Percentiles rank a stretch among this genome's conserved stretches.
phyloP scores from a whole-genome alignment of 1,284 basidiomycete species.

The Ustilago sp. region DNA sequence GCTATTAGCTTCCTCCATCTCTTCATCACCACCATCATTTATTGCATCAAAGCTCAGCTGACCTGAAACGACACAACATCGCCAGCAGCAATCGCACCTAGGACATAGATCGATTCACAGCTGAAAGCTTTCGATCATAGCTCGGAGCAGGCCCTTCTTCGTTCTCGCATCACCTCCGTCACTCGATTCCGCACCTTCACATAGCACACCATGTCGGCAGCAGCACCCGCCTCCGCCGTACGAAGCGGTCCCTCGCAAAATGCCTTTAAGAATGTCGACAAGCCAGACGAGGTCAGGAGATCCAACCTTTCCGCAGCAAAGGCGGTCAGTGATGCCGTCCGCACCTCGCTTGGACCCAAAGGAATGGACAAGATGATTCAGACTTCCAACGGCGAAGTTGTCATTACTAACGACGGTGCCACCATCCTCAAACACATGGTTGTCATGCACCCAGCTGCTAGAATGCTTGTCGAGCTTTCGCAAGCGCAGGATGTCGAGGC shows the following conservation, averaged over 20 bases:
- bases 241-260: constrained; percentile 41
- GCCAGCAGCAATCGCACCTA: neutral
- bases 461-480: constrained; percentile 96
- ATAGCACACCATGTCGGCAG: constrained; percentile 39
- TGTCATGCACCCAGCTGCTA: constrained; percentile 95
- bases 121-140: neutral
- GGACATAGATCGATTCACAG: neutral
- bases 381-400: constrained; percentile 94
- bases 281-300: constrained; percentile 69
- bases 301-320: constrained; percentile 66
- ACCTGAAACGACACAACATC: neutral
- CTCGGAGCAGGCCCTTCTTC: neutral
- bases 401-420: constrained; percentile 98
- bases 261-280: constrained; percentile 69
- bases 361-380: constrained; percentile 99
- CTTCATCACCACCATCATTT: constrained; percentile 4
- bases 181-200: neutral
- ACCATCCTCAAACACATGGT: constrained; percentile 98
- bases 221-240: constrained; percentile 42
- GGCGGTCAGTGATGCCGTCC: constrained; percentile 98
- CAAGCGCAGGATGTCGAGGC: constrained; percentile 98
- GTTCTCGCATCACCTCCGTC: neutral
- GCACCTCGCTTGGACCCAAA: constrained; percentile 94
- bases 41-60: constrained; percentile 1
- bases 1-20: neutral